Evolutionary conservation across 441 rosid genomes (phyloP).

Genomic region (Metrosideros polymorpha): DNA sequence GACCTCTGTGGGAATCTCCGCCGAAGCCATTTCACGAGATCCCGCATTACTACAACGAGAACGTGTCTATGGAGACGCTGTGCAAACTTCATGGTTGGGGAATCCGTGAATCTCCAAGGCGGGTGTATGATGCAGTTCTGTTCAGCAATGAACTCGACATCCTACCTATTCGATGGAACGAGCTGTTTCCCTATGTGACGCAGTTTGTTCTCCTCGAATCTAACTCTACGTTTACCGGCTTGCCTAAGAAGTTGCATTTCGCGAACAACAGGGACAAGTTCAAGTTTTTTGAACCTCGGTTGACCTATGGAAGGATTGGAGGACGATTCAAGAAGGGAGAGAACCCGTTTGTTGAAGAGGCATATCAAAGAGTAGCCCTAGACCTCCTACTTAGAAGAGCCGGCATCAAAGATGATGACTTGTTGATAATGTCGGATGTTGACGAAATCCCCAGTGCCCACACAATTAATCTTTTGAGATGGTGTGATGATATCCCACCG

Average conservation of each 20-base stretch:
- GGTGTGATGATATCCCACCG: slow-evolving; percentile 13
- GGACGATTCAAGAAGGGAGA: slow-evolving; percentile 11
- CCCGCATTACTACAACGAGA: slow-evolving; percentile 6
- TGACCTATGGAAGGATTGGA: slow-evolving; percentile 8
- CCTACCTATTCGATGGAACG: slow-evolving; percentile 8
- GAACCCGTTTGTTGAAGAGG: slow-evolving; percentile 11
- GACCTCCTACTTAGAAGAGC: slow-evolving; percentile 6
- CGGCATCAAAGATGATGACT: slow-evolving; percentile 12
- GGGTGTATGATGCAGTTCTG: slow-evolving; percentile 8
- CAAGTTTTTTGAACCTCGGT: slow-evolving; percentile 5
- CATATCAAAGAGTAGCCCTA: slow-evolving; percentile 9
- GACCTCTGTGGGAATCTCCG: slow-evolving; percentile 16
- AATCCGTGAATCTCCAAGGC: slow-evolving; percentile 6
- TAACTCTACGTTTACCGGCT: slow-evolving; percentile 7
- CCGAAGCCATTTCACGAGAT: slow-evolving; percentile 10
- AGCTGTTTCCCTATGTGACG: slow-evolving; percentile 7
- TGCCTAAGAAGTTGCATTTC: slow-evolving; percentile 3
- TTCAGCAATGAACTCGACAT: slow-evolving; percentile 14
- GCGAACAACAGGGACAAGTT: slow-evolving; percentile 1
- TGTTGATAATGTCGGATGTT: slow-evolving; percentile 15
- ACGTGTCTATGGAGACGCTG: background rate
- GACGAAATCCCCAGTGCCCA: slow-evolving; percentile 16
- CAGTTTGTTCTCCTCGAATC: slow-evolving; percentile 13
- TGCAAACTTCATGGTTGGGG: slow-evolving; percentile 13
- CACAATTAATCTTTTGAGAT: slow-evolving; percentile 10